Base-by-base conservation (phyloP, 2,329 filamentous ascomycete species). In the Byssothecium circinans region DNA sequence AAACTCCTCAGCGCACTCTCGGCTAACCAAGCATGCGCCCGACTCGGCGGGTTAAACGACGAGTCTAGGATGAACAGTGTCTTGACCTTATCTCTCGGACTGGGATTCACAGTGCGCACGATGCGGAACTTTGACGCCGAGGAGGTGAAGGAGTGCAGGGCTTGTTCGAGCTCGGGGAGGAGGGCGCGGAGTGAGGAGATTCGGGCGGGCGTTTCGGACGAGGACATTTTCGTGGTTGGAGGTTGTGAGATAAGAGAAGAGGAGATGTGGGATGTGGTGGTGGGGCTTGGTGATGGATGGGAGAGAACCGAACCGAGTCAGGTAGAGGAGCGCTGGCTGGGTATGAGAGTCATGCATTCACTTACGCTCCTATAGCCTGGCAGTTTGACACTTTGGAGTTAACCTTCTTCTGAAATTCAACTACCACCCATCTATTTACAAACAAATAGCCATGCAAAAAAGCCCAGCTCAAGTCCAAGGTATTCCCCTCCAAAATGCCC, bases 31-130 rank as follows among this genome's bases (percentile, higher is more conserved):
- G 79, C 70, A 60, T 86, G 83, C 8, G 83, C 83, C 43, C 74
- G 71, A 2, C 81, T 83, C 1, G 83, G 83, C 10, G 83, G 83
- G 53, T 86, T 86, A 76, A 85, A 86, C 19, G 81, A 84, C 0
- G 82, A 85, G 62, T 86, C 83, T 37, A 86, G 74, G 45, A 86
- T 81, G 67, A 83, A 83, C 43, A 86, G 76, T 1, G 75, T 79
- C 52, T 53, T 30, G 18, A 22, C 15, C 29, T 32, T 12, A 4
- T 17, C 10, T 14, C 18, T 59, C 2, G 53, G 41, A 15, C 60
- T 60, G 45, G 64, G 60, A 53, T 70, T 70, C 20, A 71, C 52
- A 3, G 65, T 70, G 8, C 58, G 62, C 5, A 71, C 66, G 17
- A 72, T 56, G 41, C 62, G 65, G 42, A 71, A 71, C 40, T 62